Percentiles rank a stretch among this genome's conserved stretches.
Evolutionary conservation across 495 filamentous ascomycete genomes (phyloP).

Genomic region (Lepraria neglecta): DNA sequence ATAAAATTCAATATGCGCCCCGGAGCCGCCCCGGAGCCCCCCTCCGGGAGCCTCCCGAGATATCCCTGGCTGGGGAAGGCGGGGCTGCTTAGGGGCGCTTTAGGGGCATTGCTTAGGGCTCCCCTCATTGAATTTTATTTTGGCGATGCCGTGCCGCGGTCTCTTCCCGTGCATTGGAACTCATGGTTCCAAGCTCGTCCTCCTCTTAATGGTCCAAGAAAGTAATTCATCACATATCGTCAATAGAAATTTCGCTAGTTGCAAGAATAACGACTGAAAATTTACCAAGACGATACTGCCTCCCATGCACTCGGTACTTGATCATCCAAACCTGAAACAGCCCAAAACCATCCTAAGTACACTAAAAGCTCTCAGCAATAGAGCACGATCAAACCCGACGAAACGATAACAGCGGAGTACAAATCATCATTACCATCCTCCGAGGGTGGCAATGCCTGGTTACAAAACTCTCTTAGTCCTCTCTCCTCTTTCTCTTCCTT

Average conservation of each 20-base stretch:
- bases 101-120: too few species aligned
- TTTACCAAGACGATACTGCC: neutral
- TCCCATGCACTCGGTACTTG: neutral
- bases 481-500: neutral
- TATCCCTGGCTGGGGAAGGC: too few species aligned
- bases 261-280: neutral
- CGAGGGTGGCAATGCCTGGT: neutral
- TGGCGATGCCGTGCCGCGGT: too few species aligned
- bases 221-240: too few species aligned
- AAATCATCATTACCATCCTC: neutral
- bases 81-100: too few species aligned
- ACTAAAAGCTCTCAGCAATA: neutral
- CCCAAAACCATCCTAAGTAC: neutral
- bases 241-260: neutral
- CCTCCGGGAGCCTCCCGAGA: too few species aligned
- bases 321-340: neutral
- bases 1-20: too few species aligned
- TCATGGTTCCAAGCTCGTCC: too few species aligned
- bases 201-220: too few species aligned
- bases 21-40: too few species aligned
- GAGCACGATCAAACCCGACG: neutral
- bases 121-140: too few species aligned
- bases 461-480: neutral
- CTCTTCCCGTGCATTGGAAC: too few species aligned
- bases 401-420: neutral